phyloP scores from a whole-genome alignment of 306 rosid genomes.

The Begonia fuchsioides region DNA sequence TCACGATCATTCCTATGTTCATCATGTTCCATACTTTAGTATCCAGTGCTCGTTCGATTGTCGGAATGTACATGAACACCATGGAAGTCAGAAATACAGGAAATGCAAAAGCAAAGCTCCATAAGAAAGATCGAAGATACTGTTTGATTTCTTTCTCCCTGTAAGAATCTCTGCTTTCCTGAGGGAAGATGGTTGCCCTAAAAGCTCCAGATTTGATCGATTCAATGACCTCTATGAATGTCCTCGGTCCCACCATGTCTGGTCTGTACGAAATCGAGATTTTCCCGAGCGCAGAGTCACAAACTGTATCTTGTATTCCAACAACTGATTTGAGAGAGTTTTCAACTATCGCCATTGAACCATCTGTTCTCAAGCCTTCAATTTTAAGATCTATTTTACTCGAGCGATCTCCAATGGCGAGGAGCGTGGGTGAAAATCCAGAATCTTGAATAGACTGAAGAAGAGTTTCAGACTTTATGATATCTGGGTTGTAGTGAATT shows the following conservation, averaged over 20 bases:
- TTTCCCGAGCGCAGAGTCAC: slow-evolving; percentile 19
- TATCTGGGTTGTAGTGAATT: slow-evolving; percentile 44
- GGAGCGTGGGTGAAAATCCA: slow-evolving; percentile 48
- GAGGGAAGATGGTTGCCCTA: slow-evolving; percentile 41
- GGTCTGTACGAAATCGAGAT: slow-evolving; percentile 48
- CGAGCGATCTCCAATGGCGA: slow-evolving; percentile 44
- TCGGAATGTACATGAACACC: slow-evolving; percentile 67
- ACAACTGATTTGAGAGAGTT: slow-evolving; percentile 40
- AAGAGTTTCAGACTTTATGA: slow-evolving; percentile 27
- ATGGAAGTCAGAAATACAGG: slow-evolving; percentile 73
- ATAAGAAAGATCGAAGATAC: slow-evolving; percentile 29
- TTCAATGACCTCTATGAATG: slow-evolving; percentile 47
- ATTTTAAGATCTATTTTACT: slow-evolving; percentile 56
- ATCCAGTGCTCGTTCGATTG: slow-evolving; percentile 33
- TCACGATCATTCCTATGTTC: slow-evolving; percentile 39
- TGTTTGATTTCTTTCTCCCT: slow-evolving; percentile 37
- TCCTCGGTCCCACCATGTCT: slow-evolving; percentile 59
- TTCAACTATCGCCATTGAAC: slow-evolving; percentile 15
- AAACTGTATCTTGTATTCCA: slow-evolving; percentile 30
- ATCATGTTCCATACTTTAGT: slow-evolving; percentile 45
- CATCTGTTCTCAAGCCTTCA: slow-evolving; percentile 24
- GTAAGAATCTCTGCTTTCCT: slow-evolving; percentile 29
- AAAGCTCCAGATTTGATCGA: slow-evolving; percentile 48
- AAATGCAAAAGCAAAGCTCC: slow-evolving; percentile 50
- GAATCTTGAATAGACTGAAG: slow-evolving; percentile 30